A percentile compares a stretch with the other conserved stretches of the same genome.
Conservation (phyloP, 768 basidiomycete species). For the Lactarius sanguifluus region DNA sequence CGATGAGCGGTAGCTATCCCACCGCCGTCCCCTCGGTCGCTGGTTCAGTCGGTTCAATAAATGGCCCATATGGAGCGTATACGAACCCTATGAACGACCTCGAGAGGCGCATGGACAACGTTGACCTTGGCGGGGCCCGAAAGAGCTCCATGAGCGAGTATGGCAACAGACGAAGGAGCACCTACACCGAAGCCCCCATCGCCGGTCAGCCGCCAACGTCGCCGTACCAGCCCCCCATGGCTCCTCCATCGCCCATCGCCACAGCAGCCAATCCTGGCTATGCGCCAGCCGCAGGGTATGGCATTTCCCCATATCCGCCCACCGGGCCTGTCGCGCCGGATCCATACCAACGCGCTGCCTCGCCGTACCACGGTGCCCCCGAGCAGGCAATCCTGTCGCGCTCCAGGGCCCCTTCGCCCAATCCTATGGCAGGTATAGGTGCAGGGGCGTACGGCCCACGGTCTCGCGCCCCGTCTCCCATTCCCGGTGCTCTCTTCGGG, state of each 20-base stretch:
- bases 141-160: constrained; percentile 22
- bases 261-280: constrained; percentile 22
- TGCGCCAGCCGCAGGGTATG: constrained; percentile 22
- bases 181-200: constrained; percentile 27
- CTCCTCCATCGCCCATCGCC: constrained; percentile 21
- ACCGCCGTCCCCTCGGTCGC: constrained; percentile 17
- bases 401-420: constrained; percentile 53
- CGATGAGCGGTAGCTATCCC: constrained; percentile 42
- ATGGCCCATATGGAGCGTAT: constrained; percentile 30
- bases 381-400: constrained; percentile 37
- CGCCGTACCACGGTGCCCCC: constrained; percentile 48
- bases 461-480: constrained; percentile 53
- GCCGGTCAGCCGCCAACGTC: constrained; percentile 29
- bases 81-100: constrained; percentile 36
- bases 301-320: constrained; percentile 12
- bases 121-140: constrained; percentile 20
- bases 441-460: constrained; percentile 23
- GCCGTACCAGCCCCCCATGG: constrained; percentile 29
- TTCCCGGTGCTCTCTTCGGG: constrained; percentile 41
- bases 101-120: constrained; percentile 40
- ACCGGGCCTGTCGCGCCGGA: constrained; percentile 4
- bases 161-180: constrained; percentile 27
- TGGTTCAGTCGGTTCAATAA: background rate
- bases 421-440: constrained; percentile 36
- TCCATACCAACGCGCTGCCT: constrained; percentile 27